These are phyloP conservation scores for Ricinus communis DNA, from an alignment of 345 rosid genomes.

Conservation along the genomic window DNA sequence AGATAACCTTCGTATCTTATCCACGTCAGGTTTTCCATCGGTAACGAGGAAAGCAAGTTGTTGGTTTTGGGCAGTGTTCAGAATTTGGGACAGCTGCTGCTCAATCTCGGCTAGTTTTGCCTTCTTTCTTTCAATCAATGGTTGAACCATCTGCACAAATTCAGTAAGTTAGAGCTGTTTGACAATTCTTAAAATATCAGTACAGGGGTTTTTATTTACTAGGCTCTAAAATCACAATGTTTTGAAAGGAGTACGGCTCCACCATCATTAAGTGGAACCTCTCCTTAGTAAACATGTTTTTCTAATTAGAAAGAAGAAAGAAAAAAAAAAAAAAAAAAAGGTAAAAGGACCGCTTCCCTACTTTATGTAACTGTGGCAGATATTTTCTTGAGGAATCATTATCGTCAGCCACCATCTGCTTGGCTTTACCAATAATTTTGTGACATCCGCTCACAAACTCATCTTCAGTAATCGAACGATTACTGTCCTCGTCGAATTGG, in stretches of 20 bases:
- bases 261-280: too few relatives aligned
- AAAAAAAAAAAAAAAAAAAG: neutral
- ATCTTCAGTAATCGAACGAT: slow-evolving; percentile 7
- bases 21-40: slow-evolving; percentile 15
- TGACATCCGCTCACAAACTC: slow-evolving; percentile 3
- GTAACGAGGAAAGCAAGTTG: slow-evolving; percentile 13
- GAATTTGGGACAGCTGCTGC: neutral
- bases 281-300: neutral
- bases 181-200: too few relatives aligned
- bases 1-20: slow-evolving; percentile 11
- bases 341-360: neutral
- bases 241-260: too few relatives aligned
- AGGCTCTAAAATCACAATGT: too few relatives aligned
- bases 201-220: too few relatives aligned
- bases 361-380: neutral
- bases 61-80: neutral
- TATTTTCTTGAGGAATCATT: neutral
- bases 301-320: neutral
- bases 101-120: neutral
- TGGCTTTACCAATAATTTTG: neutral
- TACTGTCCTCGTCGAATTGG: slow-evolving; percentile 5
- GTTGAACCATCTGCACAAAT: slow-evolving; percentile 8
- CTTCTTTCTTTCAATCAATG: neutral
- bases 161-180: neutral
- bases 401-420: neutral